Percentiles rank a stretch among this genome's conserved stretches.
phyloP scores from a whole-genome alignment of 1,139 yeast genomes.

The Suhomyces maxii region DNA sequence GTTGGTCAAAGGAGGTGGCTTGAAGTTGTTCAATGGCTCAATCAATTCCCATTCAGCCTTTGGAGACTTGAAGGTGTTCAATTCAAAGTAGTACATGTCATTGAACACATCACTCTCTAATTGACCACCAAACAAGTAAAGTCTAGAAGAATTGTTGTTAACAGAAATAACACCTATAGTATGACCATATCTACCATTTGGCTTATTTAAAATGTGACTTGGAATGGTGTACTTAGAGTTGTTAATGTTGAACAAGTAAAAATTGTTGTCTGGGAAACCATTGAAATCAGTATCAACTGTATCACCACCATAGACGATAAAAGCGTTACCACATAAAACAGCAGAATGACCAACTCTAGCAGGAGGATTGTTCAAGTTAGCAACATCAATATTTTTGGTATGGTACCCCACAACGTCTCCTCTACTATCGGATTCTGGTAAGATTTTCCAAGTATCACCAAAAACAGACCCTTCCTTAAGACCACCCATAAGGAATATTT shows the following conservation, averaged over 20 bases:
- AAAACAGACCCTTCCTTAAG: constrained; percentile 88
- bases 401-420: constrained; percentile 36
- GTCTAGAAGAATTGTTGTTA: constrained; percentile 65
- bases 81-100: constrained; percentile 83
- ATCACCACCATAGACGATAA: constrained; percentile 94
- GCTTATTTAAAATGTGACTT: constrained; percentile 76
- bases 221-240: constrained; percentile 92
- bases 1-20: constrained; percentile 91
- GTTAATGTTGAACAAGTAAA: constrained; percentile 86
- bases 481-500: constrained; percentile 91
- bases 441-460: constrained; percentile 89
- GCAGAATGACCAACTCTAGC: constrained; percentile 97
- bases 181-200: constrained; percentile 94
- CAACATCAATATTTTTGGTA: constrained; percentile 64
- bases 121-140: constrained; percentile 94
- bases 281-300: constrained; percentile 81
- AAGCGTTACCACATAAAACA: constrained; percentile 91
- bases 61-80: constrained; percentile 83
- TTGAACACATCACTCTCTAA: constrained; percentile 83
- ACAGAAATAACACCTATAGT: constrained; percentile 63
- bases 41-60: constrained; percentile 82
- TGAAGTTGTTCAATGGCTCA: constrained; percentile 51
- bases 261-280: constrained; percentile 82
- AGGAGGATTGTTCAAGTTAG: constrained; percentile 66
- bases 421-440: constrained; percentile 40